Conservation (phyloP, 805 yeast species). For the Yamadazyma philogaea region DNA sequence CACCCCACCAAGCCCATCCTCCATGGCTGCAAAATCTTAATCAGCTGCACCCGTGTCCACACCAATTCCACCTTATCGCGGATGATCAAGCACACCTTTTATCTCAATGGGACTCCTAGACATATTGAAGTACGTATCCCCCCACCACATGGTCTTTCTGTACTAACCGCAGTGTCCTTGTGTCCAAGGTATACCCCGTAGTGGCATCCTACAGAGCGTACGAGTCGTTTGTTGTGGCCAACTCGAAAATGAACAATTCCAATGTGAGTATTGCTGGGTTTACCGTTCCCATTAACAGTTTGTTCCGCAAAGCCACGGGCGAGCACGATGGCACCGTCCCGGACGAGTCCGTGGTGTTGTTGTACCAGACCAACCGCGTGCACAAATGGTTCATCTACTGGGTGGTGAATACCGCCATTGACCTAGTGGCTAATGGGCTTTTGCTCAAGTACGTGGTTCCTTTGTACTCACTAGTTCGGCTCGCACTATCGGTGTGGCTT, state of each 20-base stretch:
- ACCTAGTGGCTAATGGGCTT: slow-evolving; percentile 39
- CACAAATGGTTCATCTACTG: slow-evolving; percentile 55
- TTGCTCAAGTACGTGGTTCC: slow-evolving; percentile 53
- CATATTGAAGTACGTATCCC: slow-evolving; percentile 2
- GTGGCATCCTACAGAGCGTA: slow-evolving; percentile 60
- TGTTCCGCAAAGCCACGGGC: slow-evolving; percentile 29
- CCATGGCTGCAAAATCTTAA: background rate
- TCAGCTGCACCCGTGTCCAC: background rate
- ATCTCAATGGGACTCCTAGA: background rate
- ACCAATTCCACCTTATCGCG: slow-evolving; percentile 1
- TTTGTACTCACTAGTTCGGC: slow-evolving; percentile 46
- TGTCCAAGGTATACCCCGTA: slow-evolving; percentile 45
- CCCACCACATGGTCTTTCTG: background rate
- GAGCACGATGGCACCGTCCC: slow-evolving; percentile 9
- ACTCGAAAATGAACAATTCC: slow-evolving; percentile 25
- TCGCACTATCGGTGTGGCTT: slow-evolving; percentile 58
- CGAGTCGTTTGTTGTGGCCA: slow-evolving; percentile 34
- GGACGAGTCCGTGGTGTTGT: slow-evolving; percentile 12
- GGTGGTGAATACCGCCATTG: slow-evolving; percentile 53
- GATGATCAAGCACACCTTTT: background rate
- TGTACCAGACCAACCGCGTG: slow-evolving; percentile 16
- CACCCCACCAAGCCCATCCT: too few relatives aligned
- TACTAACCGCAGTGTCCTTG: slow-evolving; percentile 4
- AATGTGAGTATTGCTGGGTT: slow-evolving; percentile 36
- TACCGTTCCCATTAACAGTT: slow-evolving; percentile 37